Evolutionary conservation across 768 basidiomycete genomes (phyloP).

Genomic region (Mycena capillaripes): DNA sequence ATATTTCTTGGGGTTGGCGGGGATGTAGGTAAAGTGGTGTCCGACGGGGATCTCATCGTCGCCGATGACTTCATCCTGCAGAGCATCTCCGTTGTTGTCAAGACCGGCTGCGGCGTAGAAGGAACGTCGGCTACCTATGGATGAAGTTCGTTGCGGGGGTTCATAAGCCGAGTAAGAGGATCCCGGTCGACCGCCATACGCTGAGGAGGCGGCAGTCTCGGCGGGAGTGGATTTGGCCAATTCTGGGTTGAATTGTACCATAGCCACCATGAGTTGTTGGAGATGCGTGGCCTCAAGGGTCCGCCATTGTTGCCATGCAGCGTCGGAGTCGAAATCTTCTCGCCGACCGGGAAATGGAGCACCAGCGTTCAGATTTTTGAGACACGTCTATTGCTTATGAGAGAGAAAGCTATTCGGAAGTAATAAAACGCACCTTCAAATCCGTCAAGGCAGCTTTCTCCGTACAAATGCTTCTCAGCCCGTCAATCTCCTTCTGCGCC

Average conservation of each 20-base stretch:
- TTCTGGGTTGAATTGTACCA: slow-evolving; percentile 90
- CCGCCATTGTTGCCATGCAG: slow-evolving; percentile 89
- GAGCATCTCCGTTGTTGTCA: slow-evolving; percentile 51
- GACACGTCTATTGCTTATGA: slow-evolving; percentile 71
- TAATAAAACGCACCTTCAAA: slow-evolving; percentile 72
- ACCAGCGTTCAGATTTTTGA: slow-evolving; percentile 92
- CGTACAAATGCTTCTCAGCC: slow-evolving; percentile 73
- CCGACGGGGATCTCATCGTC: slow-evolving; percentile 82
- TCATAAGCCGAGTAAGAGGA: slow-evolving; percentile 66
- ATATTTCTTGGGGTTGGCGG: slow-evolving; percentile 86
- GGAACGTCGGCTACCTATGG: slow-evolving; percentile 79
- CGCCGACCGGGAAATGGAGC: slow-evolving; percentile 86
- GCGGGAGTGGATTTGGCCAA: slow-evolving; percentile 84
- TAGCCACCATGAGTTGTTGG: slow-evolving; percentile 89
- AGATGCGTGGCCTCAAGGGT: slow-evolving; percentile 85
- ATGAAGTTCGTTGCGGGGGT: slow-evolving; percentile 64
- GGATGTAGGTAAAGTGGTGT: slow-evolving; percentile 90
- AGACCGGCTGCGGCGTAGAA: slow-evolving; percentile 52
- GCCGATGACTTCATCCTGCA: slow-evolving; percentile 59
- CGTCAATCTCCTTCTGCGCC: slow-evolving; percentile 81
- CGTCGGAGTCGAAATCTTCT: slow-evolving; percentile 88
- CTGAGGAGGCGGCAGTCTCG: slow-evolving; percentile 60
- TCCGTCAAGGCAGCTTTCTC: slow-evolving; percentile 92
- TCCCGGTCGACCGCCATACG: slow-evolving; percentile 63
- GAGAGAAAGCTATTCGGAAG: slow-evolving; percentile 4